These are phyloP conservation scores for Salmacisia buchloeana DNA, from an alignment of 1,284 basidiomycete genomes.

Conservation along the genomic window DNA sequence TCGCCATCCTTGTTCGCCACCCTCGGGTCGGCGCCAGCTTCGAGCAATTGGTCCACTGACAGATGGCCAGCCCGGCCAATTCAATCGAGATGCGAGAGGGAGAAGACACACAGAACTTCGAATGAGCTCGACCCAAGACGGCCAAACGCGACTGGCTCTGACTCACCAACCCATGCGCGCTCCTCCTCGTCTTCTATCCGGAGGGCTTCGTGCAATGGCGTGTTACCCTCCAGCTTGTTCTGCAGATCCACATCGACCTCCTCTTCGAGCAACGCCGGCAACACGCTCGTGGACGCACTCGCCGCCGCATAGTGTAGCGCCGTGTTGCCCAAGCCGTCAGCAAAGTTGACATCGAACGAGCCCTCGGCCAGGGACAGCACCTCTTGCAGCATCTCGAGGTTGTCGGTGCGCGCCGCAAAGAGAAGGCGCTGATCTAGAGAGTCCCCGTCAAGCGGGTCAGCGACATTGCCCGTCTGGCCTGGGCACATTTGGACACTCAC, in stretches of 20 bases:
- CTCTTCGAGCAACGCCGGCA: slow-evolving; percentile 41
- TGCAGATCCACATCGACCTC: slow-evolving; percentile 74
- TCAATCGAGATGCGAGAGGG: not conserved
- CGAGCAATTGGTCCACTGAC: slow-evolving; percentile 40
- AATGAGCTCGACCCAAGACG: not conserved
- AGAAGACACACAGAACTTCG: not conserved
- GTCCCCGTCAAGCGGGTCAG: not conserved
- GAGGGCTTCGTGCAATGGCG: slow-evolving; percentile 76
- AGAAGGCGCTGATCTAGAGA: slow-evolving; percentile 31
- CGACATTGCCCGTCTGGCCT: not conserved
- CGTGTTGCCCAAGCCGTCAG: slow-evolving; percentile 44
- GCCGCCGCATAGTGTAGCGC: slow-evolving; percentile 43
- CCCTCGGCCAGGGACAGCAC: slow-evolving; percentile 24
- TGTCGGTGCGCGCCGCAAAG: slow-evolving; percentile 40
- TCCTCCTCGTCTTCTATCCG: slow-evolving; percentile 61
- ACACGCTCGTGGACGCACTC: slow-evolving; percentile 28
- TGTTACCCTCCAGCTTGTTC: slow-evolving; percentile 68
- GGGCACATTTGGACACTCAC: not conserved
- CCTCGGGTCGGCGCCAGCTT: slow-evolving; percentile 40
- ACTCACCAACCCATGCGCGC: slow-evolving; percentile 56
- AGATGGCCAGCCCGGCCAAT: not conserved
- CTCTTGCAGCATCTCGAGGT: slow-evolving; percentile 33
- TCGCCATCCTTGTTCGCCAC: slow-evolving; percentile 39
- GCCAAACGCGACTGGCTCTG: not conserved
- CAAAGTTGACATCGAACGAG: slow-evolving; percentile 37